Conservation (phyloP, 768 basidiomycete species). For the Podaxis pistillaris region DNA sequence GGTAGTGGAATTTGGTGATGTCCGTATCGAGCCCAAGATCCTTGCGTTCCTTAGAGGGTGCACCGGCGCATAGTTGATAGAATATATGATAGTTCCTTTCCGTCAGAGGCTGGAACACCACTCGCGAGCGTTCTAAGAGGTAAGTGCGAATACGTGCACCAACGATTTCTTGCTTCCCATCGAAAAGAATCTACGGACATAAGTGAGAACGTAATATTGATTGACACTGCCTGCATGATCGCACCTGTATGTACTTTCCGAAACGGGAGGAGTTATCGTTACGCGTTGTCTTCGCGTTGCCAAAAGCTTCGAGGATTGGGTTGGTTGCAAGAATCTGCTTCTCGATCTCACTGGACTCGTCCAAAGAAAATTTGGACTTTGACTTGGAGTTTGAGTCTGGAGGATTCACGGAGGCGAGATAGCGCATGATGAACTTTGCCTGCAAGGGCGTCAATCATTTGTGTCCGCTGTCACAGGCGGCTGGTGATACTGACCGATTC, state of each 20-base stretch:
- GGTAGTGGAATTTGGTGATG: constrained; percentile 83
- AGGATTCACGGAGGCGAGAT: constrained; percentile 96
- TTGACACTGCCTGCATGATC: constrained; percentile 18
- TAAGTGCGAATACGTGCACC: constrained; percentile 99
- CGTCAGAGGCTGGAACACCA: constrained; percentile 95
- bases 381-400: constrained; percentile 56
- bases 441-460: constrained; percentile 25
- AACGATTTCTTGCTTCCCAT: constrained; percentile 93
- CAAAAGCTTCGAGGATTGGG: constrained; percentile 97
- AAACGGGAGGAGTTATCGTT: constrained; percentile 99
- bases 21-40: constrained; percentile 89
- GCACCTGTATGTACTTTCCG: constrained; percentile 98
- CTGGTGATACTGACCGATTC: constrained; percentile 68
- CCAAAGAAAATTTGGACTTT: constrained; percentile 71
- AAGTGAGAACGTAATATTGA: constrained; percentile 10
- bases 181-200: constrained; percentile 82
- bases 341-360: constrained; percentile 93
- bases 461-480: neutral
- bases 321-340: constrained; percentile 98
- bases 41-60: constrained; percentile 92
- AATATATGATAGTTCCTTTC: constrained; percentile 99
- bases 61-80: constrained; percentile 98
- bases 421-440: constrained; percentile 99
- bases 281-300: constrained; percentile 98
- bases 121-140: constrained; percentile 93